Percentiles rank a stretch among this genome's conserved stretches.
phyloP scores from a whole-genome alignment of 768 basidiomycete species.

The Phlebiopsis flavidoalba region DNA sequence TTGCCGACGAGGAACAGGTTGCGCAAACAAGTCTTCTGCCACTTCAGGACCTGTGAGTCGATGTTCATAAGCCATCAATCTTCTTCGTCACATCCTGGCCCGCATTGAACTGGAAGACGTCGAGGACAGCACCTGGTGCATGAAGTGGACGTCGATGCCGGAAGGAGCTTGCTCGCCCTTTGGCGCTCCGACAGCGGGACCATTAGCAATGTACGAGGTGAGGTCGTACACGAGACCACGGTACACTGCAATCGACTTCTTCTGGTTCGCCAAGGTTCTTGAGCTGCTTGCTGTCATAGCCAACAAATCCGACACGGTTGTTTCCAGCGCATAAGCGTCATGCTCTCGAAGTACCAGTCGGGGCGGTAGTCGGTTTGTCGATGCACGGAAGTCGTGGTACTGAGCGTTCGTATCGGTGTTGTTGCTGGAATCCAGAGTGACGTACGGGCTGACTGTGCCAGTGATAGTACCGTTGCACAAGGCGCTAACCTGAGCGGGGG shows the following conservation, averaged over 20 bases:
- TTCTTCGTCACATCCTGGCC: conserved; percentile 80
- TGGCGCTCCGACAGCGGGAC: conserved; percentile 52
- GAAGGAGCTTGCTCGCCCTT: conserved; percentile 35
- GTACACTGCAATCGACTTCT: conserved; percentile 78
- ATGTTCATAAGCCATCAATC: conserved; percentile 60
- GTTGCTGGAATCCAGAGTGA: conserved; percentile 74
- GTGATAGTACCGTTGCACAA: conserved; percentile 85
- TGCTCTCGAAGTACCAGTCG: conserved; percentile 96
- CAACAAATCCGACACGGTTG: conserved; percentile 83
- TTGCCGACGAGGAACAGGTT: conserved; percentile 91
- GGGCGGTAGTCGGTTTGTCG: conserved; percentile 86
- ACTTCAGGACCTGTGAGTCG: conserved; percentile 50
- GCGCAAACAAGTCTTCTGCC: conserved; percentile 85
- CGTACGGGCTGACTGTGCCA: conserved; percentile 73
- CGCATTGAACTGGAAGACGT: conserved; percentile 69
- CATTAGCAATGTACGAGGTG: conserved; percentile 69
- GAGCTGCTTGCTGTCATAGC: conserved; percentile 74
- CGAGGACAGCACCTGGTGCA: conserved; percentile 62
- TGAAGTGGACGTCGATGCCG: conserved; percentile 53
- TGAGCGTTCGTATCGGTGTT: conserved; percentile 66
- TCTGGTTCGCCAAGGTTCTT: conserved; percentile 58
- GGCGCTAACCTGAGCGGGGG: conserved; percentile 64
- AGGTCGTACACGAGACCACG: conserved; percentile 84
- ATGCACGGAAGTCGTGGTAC: conserved; percentile 96
- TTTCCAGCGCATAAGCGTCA: conserved; percentile 93